Conservation (phyloP, 345 rosid genomes). For the Camelina sativa region DNA sequence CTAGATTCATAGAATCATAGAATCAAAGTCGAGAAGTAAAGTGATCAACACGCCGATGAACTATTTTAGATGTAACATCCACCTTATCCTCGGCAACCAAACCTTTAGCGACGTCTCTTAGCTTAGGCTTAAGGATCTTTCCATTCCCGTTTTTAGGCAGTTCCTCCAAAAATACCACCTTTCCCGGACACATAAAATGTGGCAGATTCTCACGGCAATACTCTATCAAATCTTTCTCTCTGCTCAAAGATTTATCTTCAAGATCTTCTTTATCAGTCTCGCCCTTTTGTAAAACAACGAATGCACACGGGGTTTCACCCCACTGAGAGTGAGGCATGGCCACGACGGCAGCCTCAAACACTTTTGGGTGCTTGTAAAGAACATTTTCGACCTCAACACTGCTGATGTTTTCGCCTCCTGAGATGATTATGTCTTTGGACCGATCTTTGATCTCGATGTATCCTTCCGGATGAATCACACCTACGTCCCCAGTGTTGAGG, state of each 20-base stretch:
- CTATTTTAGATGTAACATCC: neutral
- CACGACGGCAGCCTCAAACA: slow-evolving; percentile 61
- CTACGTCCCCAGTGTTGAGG: slow-evolving; percentile 67
- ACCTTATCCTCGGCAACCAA: neutral
- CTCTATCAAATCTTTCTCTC: slow-evolving; percentile 48
- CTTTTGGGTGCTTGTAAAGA: slow-evolving; percentile 51
- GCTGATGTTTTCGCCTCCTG: slow-evolving; percentile 77
- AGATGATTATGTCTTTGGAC: slow-evolving; percentile 62
- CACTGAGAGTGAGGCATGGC: slow-evolving; percentile 62
- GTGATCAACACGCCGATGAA: neutral
- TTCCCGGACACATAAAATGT: slow-evolving; percentile 61
- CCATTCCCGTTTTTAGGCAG: slow-evolving; percentile 66
- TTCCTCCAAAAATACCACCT: slow-evolving; percentile 48
- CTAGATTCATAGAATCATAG: slow-evolving; percentile 20
- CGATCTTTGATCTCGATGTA: slow-evolving; percentile 67
- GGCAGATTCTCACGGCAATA: slow-evolving; percentile 56
- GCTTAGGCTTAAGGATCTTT: slow-evolving; percentile 53
- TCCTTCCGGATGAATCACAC: slow-evolving; percentile 54
- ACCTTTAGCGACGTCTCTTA: slow-evolving; percentile 51
- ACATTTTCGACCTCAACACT: slow-evolving; percentile 60
- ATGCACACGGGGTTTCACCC: slow-evolving; percentile 70
- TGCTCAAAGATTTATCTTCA: slow-evolving; percentile 8
- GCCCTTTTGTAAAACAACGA: slow-evolving; percentile 42
- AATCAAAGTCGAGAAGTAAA: slow-evolving; percentile 9
- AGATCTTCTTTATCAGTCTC: slow-evolving; percentile 35